phyloP scores from a whole-genome alignment of 257 asterid species.

The Linderniella brevidens region DNA sequence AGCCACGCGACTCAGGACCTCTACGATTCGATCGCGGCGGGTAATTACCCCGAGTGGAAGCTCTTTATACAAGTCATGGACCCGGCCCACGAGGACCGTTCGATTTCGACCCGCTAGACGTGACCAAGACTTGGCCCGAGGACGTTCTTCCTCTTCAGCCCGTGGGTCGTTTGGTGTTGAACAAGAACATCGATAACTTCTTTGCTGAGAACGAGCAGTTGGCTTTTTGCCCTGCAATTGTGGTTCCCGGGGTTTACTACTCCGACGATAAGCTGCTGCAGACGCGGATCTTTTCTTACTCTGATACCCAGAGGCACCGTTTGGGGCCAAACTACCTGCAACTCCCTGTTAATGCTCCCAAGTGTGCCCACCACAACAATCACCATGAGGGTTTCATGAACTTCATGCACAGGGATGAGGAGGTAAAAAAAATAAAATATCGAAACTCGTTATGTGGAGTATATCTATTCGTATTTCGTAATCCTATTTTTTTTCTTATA shows the following conservation, averaged over 20 bases:
- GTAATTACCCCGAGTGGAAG: slow-evolving; percentile 95
- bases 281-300: slow-evolving; percentile 40
- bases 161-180: slow-evolving; percentile 87
- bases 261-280: slow-evolving; percentile 65
- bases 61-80: slow-evolving; percentile 80
- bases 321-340: slow-evolving; percentile 65
- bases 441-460: not conserved
- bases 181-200: slow-evolving; percentile 84
- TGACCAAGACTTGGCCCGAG: slow-evolving; percentile 94
- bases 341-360: slow-evolving; percentile 72
- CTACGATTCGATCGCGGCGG: slow-evolving; percentile 73
- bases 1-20: slow-evolving; percentile 98
- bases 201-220: slow-evolving; percentile 65
- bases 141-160: slow-evolving; percentile 89
- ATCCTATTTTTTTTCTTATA: slow-evolving; percentile 1
- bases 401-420: slow-evolving; percentile 72
- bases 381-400: slow-evolving; percentile 68
- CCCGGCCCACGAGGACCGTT: slow-evolving; percentile 74
- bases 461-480: not conserved
- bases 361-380: slow-evolving; percentile 49
- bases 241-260: slow-evolving; percentile 53
- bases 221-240: slow-evolving; percentile 42
- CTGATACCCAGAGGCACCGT: slow-evolving; percentile 75
- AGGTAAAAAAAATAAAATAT: slow-evolving; percentile 23
- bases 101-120: slow-evolving; percentile 95